Percentiles rank a stretch among this genome's conserved stretches.
phyloP scores from a whole-genome alignment of 805 yeast genomes.

The Starmerella apicola region DNA sequence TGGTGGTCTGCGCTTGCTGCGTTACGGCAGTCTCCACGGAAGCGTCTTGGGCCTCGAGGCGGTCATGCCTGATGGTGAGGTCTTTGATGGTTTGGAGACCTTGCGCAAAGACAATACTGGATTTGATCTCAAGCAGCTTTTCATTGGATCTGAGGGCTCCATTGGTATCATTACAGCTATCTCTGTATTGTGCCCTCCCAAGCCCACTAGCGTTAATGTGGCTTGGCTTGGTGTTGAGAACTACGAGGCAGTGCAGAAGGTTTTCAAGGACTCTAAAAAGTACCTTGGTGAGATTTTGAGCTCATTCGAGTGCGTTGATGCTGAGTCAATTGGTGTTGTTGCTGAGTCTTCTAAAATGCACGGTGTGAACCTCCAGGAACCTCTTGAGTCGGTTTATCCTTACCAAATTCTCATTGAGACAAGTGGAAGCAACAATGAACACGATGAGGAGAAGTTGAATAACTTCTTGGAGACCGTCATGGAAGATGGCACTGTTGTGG shows the following conservation, averaged over 20 bases:
- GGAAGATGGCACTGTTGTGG: constrained; percentile 75
- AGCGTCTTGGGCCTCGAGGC: constrained; percentile 81
- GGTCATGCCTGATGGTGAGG: constrained; percentile 75
- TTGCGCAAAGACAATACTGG: constrained; percentile 93
- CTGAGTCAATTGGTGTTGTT: constrained; percentile 34
- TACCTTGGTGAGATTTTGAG: constrained; percentile 75
- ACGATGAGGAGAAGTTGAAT: constrained; percentile 84
- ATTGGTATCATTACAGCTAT: constrained; percentile 83
- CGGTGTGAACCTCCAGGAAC: constrained; percentile 43
- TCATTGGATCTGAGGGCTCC: constrained; percentile 89
- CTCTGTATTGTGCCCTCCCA: constrained; percentile 75
- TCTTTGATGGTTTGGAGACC: constrained; percentile 65
- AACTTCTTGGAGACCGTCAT: constrained; percentile 68
- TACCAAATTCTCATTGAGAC: constrained; percentile 89
- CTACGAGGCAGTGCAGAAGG: constrained; percentile 67
- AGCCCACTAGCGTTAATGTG: constrained; percentile 75
- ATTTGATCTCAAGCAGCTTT: constrained; percentile 79
- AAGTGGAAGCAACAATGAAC: constrained; percentile 87
- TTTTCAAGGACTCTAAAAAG: constrained; percentile 64
- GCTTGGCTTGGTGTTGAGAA: constrained; percentile 73
- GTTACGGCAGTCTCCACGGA: constrained; percentile 89
- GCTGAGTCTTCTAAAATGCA: constrained; percentile 32
- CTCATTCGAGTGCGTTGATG: constrained; percentile 90
- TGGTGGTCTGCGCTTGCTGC: constrained; percentile 75
- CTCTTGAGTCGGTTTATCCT: constrained; percentile 72